Conservation (phyloP, 176 grass and related monocot genomes). For the Oropetium thomaeum region DNA sequence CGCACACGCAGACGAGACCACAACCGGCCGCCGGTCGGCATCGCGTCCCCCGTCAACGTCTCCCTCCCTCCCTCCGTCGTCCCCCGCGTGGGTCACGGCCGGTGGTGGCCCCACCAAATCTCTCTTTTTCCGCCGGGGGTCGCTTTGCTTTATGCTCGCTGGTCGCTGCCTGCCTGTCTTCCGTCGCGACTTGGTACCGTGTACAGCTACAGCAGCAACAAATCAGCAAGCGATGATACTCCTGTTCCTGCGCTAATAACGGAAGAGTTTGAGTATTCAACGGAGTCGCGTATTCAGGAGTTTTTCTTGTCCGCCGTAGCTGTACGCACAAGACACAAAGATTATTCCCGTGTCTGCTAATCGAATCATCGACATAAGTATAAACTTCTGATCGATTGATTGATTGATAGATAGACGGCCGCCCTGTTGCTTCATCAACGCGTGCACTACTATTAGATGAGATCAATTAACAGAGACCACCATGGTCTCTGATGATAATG, state of each 20-base stretch:
- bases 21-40: neutral
- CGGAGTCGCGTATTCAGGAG: neutral
- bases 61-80: neutral
- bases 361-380: no score
- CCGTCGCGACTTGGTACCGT: neutral
- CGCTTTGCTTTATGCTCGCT: neutral
- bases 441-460: no score
- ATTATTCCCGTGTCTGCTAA: no score
- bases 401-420: no score
- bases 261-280: no score
- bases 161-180: neutral
- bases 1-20: neutral
- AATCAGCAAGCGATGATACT: neutral
- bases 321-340: no score
- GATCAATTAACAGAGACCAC: no score
- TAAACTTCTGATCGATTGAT: no score
- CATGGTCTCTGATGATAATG: no score
- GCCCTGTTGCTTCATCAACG: no score
- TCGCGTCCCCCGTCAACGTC: neutral
- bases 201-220: neutral
- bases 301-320: no score
- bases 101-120: neutral
- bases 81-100: neutral
- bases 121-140: neutral
- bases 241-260: no score